These are phyloP conservation scores for Corylus heterophylla DNA, from an alignment of 306 rosid species.

Conservation along the genomic window DNA sequence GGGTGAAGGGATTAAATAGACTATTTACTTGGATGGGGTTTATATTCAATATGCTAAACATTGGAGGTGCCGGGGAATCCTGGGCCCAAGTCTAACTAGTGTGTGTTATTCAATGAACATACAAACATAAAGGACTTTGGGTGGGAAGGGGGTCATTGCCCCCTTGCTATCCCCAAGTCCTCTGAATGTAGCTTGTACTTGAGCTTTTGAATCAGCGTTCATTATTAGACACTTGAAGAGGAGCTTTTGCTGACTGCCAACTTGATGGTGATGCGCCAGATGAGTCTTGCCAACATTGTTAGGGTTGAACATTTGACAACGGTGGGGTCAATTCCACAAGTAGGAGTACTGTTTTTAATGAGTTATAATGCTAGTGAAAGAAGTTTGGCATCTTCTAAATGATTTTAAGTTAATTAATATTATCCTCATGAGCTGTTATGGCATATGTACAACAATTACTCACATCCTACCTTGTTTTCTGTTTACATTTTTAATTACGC, in stretches of 20 bases:
- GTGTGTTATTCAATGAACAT: background rate
- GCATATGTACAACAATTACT: background rate
- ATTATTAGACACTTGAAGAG: background rate
- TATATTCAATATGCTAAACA: background rate
- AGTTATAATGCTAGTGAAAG: background rate
- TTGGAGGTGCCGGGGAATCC: background rate
- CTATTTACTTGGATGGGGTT: background rate
- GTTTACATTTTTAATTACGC: background rate
- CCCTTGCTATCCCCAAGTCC: background rate
- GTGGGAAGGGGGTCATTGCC: background rate
- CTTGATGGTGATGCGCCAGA: background rate
- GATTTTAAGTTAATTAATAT: background rate
- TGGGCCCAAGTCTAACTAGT: background rate
- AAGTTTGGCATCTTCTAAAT: slow-evolving; percentile 3
- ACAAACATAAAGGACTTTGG: background rate
- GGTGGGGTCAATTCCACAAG: background rate
- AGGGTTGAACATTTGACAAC: background rate
- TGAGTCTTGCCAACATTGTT: background rate
- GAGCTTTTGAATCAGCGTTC: background rate
- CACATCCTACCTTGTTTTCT: background rate
- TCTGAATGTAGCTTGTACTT: background rate
- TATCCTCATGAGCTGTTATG: background rate
- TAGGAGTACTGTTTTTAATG: background rate
- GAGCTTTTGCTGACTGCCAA: background rate
- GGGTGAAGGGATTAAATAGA: background rate